Evolutionary conservation across 257 asterid genomes (phyloP).

Genomic region (Eustoma russellianum): DNA sequence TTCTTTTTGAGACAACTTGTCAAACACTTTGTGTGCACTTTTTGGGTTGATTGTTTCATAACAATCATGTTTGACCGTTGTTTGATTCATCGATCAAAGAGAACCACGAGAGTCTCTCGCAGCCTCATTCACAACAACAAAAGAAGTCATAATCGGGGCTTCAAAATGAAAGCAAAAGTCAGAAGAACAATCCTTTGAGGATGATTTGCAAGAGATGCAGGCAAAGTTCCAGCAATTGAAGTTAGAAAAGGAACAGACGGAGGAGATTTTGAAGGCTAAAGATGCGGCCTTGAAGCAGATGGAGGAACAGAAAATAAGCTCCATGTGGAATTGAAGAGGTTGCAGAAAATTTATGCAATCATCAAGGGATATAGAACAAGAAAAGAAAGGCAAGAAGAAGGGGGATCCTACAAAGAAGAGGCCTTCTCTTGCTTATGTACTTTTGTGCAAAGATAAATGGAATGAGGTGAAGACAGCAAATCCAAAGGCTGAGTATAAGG

Average conservation of each 20-base stretch:
- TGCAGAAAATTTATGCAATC: slow-evolving; percentile 57
- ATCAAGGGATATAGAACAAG: slow-evolving; percentile 41
- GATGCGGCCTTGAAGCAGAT: slow-evolving; percentile 51
- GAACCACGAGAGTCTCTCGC: slow-evolving; percentile 43
- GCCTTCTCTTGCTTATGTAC: slow-evolving; percentile 65
- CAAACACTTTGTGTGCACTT: too few relatives aligned
- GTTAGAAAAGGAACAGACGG: slow-evolving; percentile 72
- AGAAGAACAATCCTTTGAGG: slow-evolving; percentile 41
- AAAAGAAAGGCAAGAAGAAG: slow-evolving; percentile 67
- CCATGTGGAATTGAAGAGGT: slow-evolving; percentile 58
- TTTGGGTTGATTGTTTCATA: too few relatives aligned
- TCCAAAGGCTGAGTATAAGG: slow-evolving; percentile 73
- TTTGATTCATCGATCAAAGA: slow-evolving; percentile 41
- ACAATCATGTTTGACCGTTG: too few relatives aligned
- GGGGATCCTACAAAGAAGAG: slow-evolving; percentile 36
- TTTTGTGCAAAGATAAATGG: slow-evolving; percentile 95
- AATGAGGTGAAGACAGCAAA: slow-evolving; percentile 69
- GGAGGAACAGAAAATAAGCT: slow-evolving; percentile 59
- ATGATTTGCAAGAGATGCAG: slow-evolving; percentile 68
- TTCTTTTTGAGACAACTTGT: too few relatives aligned
- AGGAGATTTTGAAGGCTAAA: slow-evolving; percentile 51
- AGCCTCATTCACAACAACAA: slow-evolving; percentile 17
- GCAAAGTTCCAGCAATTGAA: slow-evolving; percentile 56
- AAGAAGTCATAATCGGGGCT: slow-evolving; percentile 46
- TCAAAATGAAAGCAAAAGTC: slow-evolving; percentile 40